Conservation (phyloP, 2,329 filamentous ascomycete species). For the Pyrenophora tritici-repentis region DNA sequence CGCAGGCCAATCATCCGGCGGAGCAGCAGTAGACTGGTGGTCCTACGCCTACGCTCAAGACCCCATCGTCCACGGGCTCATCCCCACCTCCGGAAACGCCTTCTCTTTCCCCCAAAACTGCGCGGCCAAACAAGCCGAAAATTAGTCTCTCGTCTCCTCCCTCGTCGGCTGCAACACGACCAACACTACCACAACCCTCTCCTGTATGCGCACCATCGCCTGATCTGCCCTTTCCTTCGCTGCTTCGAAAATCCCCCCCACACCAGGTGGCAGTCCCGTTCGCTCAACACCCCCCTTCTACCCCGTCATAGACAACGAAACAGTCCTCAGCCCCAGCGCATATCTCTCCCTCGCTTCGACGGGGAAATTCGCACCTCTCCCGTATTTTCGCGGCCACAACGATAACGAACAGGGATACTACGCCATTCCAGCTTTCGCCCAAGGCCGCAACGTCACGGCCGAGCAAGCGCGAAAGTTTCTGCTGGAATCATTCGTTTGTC, state of each 20-base stretch:
- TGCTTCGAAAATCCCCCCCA: slow-evolving; percentile 17
- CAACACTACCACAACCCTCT: slow-evolving; percentile 9
- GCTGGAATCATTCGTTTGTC: slow-evolving; percentile 24
- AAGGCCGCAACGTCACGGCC: slow-evolving; percentile 23
- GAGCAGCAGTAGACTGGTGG: slow-evolving; percentile 52
- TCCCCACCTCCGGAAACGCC: slow-evolving; percentile 43
- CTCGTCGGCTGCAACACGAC: slow-evolving; percentile 14
- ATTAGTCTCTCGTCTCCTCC: slow-evolving; percentile 24
- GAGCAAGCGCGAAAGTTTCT: slow-evolving; percentile 17
- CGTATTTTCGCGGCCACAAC: slow-evolving; percentile 27
- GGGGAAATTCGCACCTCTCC: slow-evolving; percentile 19
- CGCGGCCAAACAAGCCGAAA: slow-evolving; percentile 12
- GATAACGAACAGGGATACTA: slow-evolving; percentile 29
- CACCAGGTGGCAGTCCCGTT: slow-evolving; percentile 23
- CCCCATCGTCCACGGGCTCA: slow-evolving; percentile 55
- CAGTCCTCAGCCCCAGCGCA: slow-evolving; percentile 24
- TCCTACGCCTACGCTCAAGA: slow-evolving; percentile 53
- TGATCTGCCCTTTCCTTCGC: slow-evolving; percentile 15
- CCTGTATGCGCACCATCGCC: slow-evolving; percentile 25
- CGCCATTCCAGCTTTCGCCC: slow-evolving; percentile 23
- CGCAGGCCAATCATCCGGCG: slow-evolving; percentile 57
- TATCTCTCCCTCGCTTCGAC: slow-evolving; percentile 21
- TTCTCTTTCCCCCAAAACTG: slow-evolving; percentile 27
- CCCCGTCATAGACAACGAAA: slow-evolving; percentile 24
- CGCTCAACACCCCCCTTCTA: slow-evolving; percentile 24